phyloP scores from a whole-genome alignment of 345 rosid species.

The Eucalyptus lansdowneana region DNA sequence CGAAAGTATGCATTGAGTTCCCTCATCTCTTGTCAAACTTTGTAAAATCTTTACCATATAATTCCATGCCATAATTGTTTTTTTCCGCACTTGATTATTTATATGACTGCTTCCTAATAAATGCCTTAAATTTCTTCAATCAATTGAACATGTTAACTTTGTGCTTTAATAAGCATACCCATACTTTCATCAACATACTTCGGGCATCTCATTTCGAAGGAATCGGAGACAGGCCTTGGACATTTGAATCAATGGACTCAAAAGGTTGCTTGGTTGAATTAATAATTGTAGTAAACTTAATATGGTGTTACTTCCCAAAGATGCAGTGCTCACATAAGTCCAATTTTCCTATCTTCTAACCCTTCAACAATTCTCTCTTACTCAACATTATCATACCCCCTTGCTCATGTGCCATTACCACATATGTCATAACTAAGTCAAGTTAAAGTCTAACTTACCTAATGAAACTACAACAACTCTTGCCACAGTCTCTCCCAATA shows the following conservation, averaged over 20 bases:
- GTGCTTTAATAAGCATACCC: background rate
- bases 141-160: too few relatives aligned
- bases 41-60: background rate
- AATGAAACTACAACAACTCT: background rate
- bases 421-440: too few relatives aligned
- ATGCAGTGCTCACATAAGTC: background rate
- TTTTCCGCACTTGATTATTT: background rate
- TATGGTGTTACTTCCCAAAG: too few relatives aligned
- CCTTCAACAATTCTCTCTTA: background rate
- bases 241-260: too few relatives aligned
- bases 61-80: background rate
- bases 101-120: rapidly evolving
- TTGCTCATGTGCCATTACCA: background rate
- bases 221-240: background rate
- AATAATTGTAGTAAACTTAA: background rate
- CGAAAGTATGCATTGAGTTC: background rate
- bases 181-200: background rate
- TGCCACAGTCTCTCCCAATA: background rate
- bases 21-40: background rate
- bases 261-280: background rate
- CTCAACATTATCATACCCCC: background rate
- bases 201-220: background rate
- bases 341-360: background rate
- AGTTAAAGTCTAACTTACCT: too few relatives aligned
- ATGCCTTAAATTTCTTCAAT: background rate